A percentile compares a stretch with the other conserved stretches of the same genome.
Evolutionary conservation across 2,329 filamentous ascomycete species (phyloP).

Genomic region (Dryadomyces quercivorus): DNA sequence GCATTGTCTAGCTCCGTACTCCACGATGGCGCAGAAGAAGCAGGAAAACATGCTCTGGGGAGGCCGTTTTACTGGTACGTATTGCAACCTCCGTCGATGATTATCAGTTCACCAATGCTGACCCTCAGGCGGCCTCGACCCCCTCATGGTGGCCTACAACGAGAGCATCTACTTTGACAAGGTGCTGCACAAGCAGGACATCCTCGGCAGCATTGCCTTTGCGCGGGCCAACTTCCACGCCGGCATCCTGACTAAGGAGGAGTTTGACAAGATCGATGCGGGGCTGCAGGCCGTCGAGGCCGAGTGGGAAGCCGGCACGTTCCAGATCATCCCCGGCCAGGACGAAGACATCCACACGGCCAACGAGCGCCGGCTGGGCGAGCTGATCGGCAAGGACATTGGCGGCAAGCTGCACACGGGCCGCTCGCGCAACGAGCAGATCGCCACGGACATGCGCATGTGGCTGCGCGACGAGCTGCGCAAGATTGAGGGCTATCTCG

Average conservation of each 20-base stretch:
- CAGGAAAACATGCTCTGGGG: conserved; percentile 29
- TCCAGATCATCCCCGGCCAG: conserved; percentile 37
- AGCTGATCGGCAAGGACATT: conserved; percentile 76
- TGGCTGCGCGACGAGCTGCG: conserved; percentile 71
- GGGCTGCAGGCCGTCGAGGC: conserved; percentile 48
- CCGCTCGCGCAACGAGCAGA: conserved; percentile 80
- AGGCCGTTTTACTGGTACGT: conserved; percentile 38
- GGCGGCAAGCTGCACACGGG: conserved; percentile 85
- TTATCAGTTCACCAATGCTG: neutral
- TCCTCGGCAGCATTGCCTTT: conserved; percentile 68
- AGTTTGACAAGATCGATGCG: conserved; percentile 62
- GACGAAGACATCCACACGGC: conserved; percentile 56
- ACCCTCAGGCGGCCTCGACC: conserved; percentile 59
- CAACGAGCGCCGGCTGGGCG: conserved; percentile 61
- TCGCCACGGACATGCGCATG: conserved; percentile 80
- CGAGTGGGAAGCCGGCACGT: conserved; percentile 40
- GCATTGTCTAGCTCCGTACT: neutral
- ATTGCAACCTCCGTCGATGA: neutral
- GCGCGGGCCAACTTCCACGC: conserved; percentile 66
- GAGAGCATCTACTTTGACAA: conserved; percentile 69
- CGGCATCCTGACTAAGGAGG: conserved; percentile 59
- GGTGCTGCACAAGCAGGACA: conserved; percentile 67
- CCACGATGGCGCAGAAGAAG: conserved; percentile 19
- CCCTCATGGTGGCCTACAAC: conserved; percentile 80
- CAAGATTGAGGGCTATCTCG: conserved; percentile 55